Evolutionary conservation across 768 basidiomycete genomes (phyloP), one percentile per base, ranked within the genome.

Genomic region (Kwoniella europaea): DNA sequence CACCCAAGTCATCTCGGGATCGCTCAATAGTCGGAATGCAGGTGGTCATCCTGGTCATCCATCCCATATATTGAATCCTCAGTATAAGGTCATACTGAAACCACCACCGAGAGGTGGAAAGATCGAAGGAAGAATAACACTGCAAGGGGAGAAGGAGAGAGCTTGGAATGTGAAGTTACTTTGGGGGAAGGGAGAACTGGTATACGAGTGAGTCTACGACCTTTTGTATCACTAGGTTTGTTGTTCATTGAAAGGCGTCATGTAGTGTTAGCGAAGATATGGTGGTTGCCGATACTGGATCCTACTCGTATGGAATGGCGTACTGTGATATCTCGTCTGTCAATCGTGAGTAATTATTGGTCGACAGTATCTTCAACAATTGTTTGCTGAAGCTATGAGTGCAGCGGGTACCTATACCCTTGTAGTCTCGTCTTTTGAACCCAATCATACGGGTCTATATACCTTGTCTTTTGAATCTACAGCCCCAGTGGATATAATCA

Each of bases 11-110:
- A 83, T 91, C 6, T 85, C 88, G 0, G 91, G 89, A 9, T 77
- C 85, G 0, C 86, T 96, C 71, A 90, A 89, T 0, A 87, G 84
- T 44, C 89, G 89, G 74, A 92, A 89, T 35, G 88, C 92, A 0
- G 96, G 96, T 0, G 96, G 96, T 1, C 95, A 94, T 78, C 88
- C 89, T 67, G 88, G 88, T 4, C 86, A 89, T 73, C 89, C 92
- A 0, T 90, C 91, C 0, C 97, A 91, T 82, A 91, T 96, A 89
- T 83, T 88, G 60, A 98, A 98, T 79, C 95, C 95, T 0, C 93
- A 97, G 78, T 98, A 92, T 82, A 87, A 87, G 66, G 85, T 98
- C 15, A 86, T 84, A 7, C 84, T 96, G 20, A 84, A 86, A 64
- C 85, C 88, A 4, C 12, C 66, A 12, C 71, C 20, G 18, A 13